Evolutionary conservation across 2,329 filamentous ascomycete species (phyloP), one percentile per base, ranked within the genome.

Genomic region (Paraphaeosphaeria sporulosa): DNA sequence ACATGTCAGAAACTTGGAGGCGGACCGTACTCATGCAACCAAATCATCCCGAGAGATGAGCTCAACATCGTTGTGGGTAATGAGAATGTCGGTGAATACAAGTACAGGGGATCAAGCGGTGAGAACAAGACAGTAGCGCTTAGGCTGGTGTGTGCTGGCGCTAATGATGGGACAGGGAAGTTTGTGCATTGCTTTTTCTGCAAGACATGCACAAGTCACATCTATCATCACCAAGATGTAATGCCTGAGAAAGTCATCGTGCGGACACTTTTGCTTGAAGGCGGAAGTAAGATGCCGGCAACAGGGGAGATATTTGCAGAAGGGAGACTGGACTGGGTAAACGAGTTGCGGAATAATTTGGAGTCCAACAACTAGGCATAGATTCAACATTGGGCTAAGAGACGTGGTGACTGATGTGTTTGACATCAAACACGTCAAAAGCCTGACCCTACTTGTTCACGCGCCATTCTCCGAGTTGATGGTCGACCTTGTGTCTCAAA

Each of bases 181-280:
- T 67, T 70, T 46, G 75, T 79, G 30, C 65, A 71, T 52, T 80
- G 78, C 62, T 78, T 70, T 60, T 78, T 76, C 58, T 80, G 77
- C 59, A 62, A 66, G 19, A 76, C 65, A 4, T 80, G 77, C 62
- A 80, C 78, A 5, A 74, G 69, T 46, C 77, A 79, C 59, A 72
- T 79, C n/a, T 79, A 78, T 50, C 77, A 79, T 57, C 72, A 77
- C 43, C 78, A 78, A 59, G 74, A 76, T 47, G 73, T 72, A 10
- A 78, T 79, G 75, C 75, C 76, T 2, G 77, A 77, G 9, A 77
- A 77, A 57, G 70, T 78, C 23, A 79, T 80, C 54, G 73, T 79
- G 17, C 67, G 78, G 36, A 81, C 77, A 8, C 62, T 79, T 42
- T 60, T 80, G 30, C 68, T 79, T 3, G 77, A 80, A 3, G 73